Conservation (phyloP, 2,329 filamentous ascomycete genomes). For the Colletotrichum incanum region DNA sequence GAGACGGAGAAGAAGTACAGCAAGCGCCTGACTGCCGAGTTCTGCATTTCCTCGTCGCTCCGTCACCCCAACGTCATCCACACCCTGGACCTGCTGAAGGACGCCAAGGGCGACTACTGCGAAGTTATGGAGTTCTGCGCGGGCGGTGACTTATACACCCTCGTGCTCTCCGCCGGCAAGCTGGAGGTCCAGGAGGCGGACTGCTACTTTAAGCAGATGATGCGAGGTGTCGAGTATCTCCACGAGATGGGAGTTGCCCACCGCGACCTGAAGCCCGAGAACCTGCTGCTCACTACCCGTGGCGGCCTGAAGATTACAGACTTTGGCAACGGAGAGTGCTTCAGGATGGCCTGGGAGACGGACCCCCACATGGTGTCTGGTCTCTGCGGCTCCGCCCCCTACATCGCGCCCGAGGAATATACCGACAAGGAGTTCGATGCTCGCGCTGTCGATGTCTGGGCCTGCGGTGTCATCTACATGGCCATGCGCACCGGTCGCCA, state of each 20-base stretch:
- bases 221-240: conserved; percentile 99
- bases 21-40: conserved; percentile 96
- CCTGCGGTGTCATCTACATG: conserved; percentile 99
- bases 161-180: conserved; percentile 92
- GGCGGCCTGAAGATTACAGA: conserved; percentile 98
- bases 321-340: conserved; percentile 98
- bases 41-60: conserved; percentile 97
- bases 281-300: conserved; percentile 91
- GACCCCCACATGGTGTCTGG: conserved; percentile 98
- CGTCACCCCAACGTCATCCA: conserved; percentile 98
- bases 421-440: conserved; percentile 96
- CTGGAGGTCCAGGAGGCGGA: conserved; percentile 94
- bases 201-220: conserved; percentile 99
- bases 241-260: conserved; percentile 99
- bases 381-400: conserved; percentile 95
- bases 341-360: conserved; percentile 99
- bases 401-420: conserved; percentile 98
- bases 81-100: conserved; percentile 94
- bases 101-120: conserved; percentile 97
- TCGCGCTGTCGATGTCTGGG: conserved; percentile 98
- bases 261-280: conserved; percentile 96
- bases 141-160: conserved; percentile 94
- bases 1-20: conserved; percentile 98
- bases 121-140: conserved; percentile 99
- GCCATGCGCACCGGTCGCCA: conserved; percentile 98